Evolutionary conservation across 2,329 filamentous ascomycete species (phyloP), one percentile per base, ranked within the genome.

Genomic region (Trichoderma sp.): DNA sequence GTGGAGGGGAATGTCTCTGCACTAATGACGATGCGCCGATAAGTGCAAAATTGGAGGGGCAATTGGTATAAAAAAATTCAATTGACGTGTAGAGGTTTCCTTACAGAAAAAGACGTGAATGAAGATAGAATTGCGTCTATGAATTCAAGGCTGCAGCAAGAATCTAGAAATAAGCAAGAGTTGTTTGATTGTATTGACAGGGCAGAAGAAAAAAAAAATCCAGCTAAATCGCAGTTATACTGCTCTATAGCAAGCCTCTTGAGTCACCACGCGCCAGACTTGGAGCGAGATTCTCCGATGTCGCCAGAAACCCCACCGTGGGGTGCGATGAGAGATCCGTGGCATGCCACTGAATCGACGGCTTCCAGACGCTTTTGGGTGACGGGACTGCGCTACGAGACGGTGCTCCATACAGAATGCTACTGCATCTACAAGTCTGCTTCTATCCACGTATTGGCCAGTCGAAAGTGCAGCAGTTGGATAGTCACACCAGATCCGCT

Each of bases 271-370:
- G 37, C 34, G 58, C 24, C 56, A 63, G 37, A 24, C 43, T 59
- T 59, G 54, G 28, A 37, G 59, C 51, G 46, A 49, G 51, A 55
- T 55, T 66, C 67, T 60, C 43, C 55, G 55, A 63, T 58, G 64
- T 59, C 37, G 65, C 65, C 43, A 49, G 13, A 59, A 61, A 69
- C 68, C 68, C 68, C 68, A 52, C 68, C 68, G 56, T 52, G 63
- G 70, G 69, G 68, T 63, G 52, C 58, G 32, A 51, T 56, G 21
- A 67, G 16, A 28, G 58, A 43, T 16, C 10, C 14, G 58, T 46
- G 26, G 21, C 28, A 46, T 58, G 34, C 55, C 32, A 37, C 21
- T 32, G n/a, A 37, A 16, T 37, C 32, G 32, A 26, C 30, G 56
- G 56, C 56, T 59, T 59, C 56, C 56, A 43, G 56, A 43, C 34